phyloP scores from a whole-genome alignment of 306 rosid species.

The Prunus fruticosa region DNA sequence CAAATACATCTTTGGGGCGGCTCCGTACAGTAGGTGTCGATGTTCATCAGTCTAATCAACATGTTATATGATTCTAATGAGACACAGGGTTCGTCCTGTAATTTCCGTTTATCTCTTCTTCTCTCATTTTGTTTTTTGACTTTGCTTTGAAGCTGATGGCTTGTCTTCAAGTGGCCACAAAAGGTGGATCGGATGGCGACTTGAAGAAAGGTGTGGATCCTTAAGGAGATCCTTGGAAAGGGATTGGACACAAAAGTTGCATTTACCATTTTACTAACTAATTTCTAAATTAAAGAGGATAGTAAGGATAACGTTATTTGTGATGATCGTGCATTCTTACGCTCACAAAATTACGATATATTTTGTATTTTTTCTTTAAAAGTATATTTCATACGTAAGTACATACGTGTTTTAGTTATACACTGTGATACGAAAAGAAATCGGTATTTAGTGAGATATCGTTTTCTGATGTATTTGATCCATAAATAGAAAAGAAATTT shows the following conservation, averaged over 20 bases:
- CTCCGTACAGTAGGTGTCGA: slow-evolving; percentile 51
- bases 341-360: not conserved
- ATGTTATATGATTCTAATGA: slow-evolving; percentile 27
- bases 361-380: not conserved
- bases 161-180: slow-evolving; percentile 57
- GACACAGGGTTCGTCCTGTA: slow-evolving; percentile 28
- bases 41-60: slow-evolving; percentile 48
- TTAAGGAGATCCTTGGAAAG: slow-evolving; percentile 55
- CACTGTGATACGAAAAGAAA: not conserved
- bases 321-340: not conserved
- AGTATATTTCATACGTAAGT: not conserved
- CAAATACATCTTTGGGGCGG: slow-evolving; percentile 8
- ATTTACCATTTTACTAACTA: not conserved
- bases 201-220: slow-evolving; percentile 52
- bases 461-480: not conserved
- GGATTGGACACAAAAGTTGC: slow-evolving; percentile 54
- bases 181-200: slow-evolving; percentile 62
- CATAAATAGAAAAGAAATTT: too few species aligned
- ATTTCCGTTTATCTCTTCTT: slow-evolving; percentile 27
- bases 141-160: slow-evolving; percentile 35
- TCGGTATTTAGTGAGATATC: not conserved
- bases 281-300: not conserved
- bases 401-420: not conserved
- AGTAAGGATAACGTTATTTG: not conserved
- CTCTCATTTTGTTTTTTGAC: slow-evolving; percentile 49